Conservation (phyloP, 352 stramenopile genomes). For the Nothophytophthora sp. region DNA sequence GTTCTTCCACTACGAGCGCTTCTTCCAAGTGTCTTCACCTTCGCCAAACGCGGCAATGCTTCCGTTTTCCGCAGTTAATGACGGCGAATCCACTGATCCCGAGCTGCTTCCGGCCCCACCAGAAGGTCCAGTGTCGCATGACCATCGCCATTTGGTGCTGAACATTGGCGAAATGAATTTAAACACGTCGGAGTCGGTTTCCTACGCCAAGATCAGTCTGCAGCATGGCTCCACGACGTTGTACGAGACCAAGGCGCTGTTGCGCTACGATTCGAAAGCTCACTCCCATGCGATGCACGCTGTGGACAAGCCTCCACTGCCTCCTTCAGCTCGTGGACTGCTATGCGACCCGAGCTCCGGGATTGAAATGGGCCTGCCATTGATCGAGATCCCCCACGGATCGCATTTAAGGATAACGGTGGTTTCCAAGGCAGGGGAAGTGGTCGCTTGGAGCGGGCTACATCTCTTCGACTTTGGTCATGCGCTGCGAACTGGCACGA, state of each 20-base stretch:
- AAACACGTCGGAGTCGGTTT: constrained; percentile 12
- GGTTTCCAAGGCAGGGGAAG: constrained; percentile 34
- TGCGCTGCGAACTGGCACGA: constrained; percentile 48
- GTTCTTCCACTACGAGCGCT: constrained; percentile 74
- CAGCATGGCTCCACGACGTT: constrained; percentile 33
- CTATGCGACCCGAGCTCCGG: constrained; percentile 23
- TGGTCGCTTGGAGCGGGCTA: constrained; percentile 63
- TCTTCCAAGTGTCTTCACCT: constrained; percentile 44
- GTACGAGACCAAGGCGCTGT: constrained; percentile 24
- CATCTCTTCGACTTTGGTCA: constrained; percentile 88
- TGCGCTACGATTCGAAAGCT: constrained; percentile 14
- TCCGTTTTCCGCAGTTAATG: constrained; percentile 2
- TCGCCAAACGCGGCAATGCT: neutral
- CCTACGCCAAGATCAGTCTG: constrained; percentile 25
- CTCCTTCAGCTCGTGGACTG: constrained; percentile 15
- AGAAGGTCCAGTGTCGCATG: constrained; percentile 25
- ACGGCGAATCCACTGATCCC: constrained; percentile 7
- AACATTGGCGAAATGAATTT: constrained; percentile 23
- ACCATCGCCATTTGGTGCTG: constrained; percentile 23
- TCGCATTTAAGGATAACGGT: constrained; percentile 71
- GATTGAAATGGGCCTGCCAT: constrained; percentile 36
- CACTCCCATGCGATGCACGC: constrained; percentile 1
- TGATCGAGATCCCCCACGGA: constrained; percentile 76
- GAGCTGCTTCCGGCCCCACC: constrained; percentile 33
- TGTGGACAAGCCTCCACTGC: constrained; percentile 5